These are phyloP conservation scores for Aspergillus sp. DNA, from an alignment of 2,329 filamentous ascomycete genomes.

Conservation along the genomic window DNA sequence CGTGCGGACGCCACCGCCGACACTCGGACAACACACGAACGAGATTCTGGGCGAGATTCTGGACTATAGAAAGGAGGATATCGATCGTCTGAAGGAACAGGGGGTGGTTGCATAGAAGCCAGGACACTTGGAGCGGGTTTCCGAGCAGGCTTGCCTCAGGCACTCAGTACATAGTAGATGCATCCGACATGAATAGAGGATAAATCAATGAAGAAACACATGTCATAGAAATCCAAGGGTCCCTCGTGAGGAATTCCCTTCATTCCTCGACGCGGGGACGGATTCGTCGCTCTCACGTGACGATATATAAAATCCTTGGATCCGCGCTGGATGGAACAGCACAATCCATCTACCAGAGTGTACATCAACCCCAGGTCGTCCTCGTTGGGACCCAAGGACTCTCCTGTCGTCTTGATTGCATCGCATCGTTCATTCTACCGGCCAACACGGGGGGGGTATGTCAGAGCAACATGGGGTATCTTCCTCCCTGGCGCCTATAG, in stretches of 20 bases:
- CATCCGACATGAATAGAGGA: background rate
- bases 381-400: background rate
- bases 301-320: constrained; percentile 28
- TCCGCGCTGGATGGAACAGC: constrained; percentile 11
- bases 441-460: constrained; percentile 16
- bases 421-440: background rate
- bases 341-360: background rate
- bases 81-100: constrained; percentile 61
- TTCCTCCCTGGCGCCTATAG: constrained; percentile 23
- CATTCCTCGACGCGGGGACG: background rate
- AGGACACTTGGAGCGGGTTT: background rate
- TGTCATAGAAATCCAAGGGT: too few species aligned
- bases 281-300: constrained; percentile 24
- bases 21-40: constrained; percentile 81
- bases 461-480: constrained; percentile 24
- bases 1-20: constrained; percentile 76
- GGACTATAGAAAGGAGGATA: constrained; percentile 58
- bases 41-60: constrained; percentile 68
- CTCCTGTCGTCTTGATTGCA: background rate
- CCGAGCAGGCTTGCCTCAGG: background rate
- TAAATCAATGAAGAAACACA: too few species aligned
- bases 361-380: background rate
- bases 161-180: background rate
- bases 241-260: background rate
- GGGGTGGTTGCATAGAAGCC: constrained; percentile 61